Percentiles rank a stretch among this genome's conserved stretches.
Evolutionary conservation across 2,329 filamentous ascomycete genomes (phyloP).

Genomic region (Sporothrix protearum): DNA sequence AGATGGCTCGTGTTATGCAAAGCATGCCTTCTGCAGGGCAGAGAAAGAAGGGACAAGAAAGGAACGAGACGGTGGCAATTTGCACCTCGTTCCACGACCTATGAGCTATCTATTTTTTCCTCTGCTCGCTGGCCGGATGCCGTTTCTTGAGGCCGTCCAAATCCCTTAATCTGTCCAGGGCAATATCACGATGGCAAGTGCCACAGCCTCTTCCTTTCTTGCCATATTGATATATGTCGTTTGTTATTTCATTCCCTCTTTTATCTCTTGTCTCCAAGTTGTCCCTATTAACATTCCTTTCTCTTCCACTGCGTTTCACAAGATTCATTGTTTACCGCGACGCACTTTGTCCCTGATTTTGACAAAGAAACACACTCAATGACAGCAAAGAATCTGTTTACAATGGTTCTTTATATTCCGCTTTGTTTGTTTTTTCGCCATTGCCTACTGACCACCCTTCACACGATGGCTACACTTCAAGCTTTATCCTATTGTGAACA

Average conservation of each 20-base stretch:
- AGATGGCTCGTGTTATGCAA: constrained; percentile 1
- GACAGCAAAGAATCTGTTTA: neutral
- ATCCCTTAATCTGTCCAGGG: neutral
- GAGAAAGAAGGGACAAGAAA: neutral
- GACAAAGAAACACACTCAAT: neutral
- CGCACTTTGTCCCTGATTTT: neutral
- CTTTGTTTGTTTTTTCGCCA: neutral
- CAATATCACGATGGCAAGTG: neutral
- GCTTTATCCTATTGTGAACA: constrained; percentile 8
- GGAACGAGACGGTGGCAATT: neutral
- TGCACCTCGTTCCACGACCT: neutral
- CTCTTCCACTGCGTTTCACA: neutral
- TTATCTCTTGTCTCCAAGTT: neutral
- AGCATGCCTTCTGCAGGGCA: neutral
- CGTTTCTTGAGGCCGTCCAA: neutral
- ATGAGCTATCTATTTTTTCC: neutral
- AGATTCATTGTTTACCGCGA: neutral
- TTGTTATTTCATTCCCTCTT: neutral
- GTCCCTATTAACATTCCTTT: neutral
- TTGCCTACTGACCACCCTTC: neutral
- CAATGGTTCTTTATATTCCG: neutral
- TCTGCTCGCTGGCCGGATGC: neutral
- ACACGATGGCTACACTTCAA: neutral
- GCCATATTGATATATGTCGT: neutral
- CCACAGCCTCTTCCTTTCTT: neutral